Percentiles rank a stretch among this genome's conserved stretches.
phyloP scores from a whole-genome alignment of 1,284 basidiomycete genomes.

The Prillingera fragicola region DNA sequence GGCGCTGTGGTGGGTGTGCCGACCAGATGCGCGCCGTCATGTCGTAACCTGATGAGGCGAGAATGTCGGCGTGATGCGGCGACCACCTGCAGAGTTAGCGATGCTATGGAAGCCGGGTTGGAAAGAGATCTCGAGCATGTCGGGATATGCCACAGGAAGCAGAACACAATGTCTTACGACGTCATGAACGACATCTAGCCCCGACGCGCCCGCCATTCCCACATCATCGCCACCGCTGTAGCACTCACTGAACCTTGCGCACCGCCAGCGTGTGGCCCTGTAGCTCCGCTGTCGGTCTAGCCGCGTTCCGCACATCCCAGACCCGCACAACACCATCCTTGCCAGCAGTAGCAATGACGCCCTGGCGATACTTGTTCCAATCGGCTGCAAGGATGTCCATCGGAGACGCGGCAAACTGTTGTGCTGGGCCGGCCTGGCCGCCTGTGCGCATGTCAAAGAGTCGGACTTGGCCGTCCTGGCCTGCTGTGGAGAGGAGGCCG shows the following conservation, averaged over 20 bases:
- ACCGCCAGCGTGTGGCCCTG: constrained; percentile 52
- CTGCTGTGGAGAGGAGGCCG: constrained; percentile 71
- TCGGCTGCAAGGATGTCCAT: constrained; percentile 47
- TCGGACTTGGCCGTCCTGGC: constrained; percentile 73
- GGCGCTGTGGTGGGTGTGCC: constrained; percentile 42
- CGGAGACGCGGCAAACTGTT: constrained; percentile 6
- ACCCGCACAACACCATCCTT: constrained; percentile 51
- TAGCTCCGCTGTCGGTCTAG: constrained; percentile 11
- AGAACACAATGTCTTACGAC: no score
- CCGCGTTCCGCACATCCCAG: constrained; percentile 47
- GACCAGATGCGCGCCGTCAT: constrained; percentile 59
- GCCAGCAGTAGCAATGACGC: constrained; percentile 50
- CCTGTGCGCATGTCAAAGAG: constrained; percentile 59
- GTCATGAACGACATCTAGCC: no score
- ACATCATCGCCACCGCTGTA: neutral
- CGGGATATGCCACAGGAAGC: no score
- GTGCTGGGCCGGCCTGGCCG: neutral
- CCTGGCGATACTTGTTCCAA: constrained; percentile 55
- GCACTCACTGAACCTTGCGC: constrained; percentile 47
- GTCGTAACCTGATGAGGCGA: constrained; percentile 63
- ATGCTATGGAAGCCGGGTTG: no score
- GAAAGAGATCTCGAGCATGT: no score
- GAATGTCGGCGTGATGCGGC: constrained; percentile 63
- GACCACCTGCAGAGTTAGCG: constrained; percentile 35
- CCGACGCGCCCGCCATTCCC: no score